Percentiles rank a stretch among this genome's conserved stretches.
phyloP scores from a whole-genome alignment of 2,329 filamentous ascomycete species.

The Calcarisporium arbuscula region DNA sequence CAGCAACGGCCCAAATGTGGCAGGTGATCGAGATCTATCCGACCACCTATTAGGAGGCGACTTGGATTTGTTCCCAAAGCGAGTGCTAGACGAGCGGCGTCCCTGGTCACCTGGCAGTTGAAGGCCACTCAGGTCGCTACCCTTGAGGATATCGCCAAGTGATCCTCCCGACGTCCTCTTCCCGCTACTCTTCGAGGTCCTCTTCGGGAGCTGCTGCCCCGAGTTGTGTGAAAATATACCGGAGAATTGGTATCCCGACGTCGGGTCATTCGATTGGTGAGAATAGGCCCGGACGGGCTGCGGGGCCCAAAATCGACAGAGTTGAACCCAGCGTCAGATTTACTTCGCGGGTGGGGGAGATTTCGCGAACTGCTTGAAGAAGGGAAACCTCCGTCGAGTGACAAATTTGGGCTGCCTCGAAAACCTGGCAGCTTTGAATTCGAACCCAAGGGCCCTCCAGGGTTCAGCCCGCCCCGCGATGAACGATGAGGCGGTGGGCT shows the following conservation, averaged over 20 bases:
- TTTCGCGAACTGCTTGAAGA: no score
- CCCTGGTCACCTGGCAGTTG: constrained; percentile 40
- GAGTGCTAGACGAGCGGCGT: constrained; percentile 24
- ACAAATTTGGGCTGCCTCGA: constrained; percentile 16
- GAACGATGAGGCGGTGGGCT: constrained; percentile 29
- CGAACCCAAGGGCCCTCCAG: constrained; percentile 32
- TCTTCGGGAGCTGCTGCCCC: constrained; percentile 43
- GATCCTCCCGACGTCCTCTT: constrained; percentile 24
- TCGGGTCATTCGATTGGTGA: constrained; percentile 37
- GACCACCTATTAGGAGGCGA: constrained; percentile 43
- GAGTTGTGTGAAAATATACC: constrained; percentile 48
- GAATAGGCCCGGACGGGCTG: constrained; percentile 11
- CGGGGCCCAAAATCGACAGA: constrained; percentile 39
- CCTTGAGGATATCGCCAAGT: constrained; percentile 49
- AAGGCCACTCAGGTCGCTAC: constrained; percentile 42
- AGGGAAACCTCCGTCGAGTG: no score
- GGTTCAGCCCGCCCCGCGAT: constrained; percentile 49
- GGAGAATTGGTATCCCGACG: constrained; percentile 54
- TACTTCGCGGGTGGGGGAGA: constrained; percentile 39
- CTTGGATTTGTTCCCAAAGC: constrained; percentile 41
- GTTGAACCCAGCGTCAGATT: constrained; percentile 46
- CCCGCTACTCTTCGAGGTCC: constrained; percentile 39
- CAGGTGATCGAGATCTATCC: constrained; percentile 32
- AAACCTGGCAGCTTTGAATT: constrained; percentile 8
- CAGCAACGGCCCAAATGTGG: constrained; percentile 19